Base-by-base conservation (phyloP, 495 filamentous ascomycete genomes). In the Hypoxylon trugodes region DNA sequence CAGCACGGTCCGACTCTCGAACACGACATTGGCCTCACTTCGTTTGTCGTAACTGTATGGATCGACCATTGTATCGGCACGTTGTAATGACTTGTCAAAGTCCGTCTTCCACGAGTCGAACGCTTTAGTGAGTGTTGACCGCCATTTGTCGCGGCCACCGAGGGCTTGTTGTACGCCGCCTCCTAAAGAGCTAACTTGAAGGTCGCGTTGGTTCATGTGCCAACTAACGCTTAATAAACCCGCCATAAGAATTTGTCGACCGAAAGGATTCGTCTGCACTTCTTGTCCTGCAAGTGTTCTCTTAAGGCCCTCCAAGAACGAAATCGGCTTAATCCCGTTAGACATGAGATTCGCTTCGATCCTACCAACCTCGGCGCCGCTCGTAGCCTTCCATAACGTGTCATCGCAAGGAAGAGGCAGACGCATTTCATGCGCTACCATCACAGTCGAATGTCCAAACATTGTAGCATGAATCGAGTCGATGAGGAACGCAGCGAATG, bases 391-490 rank as follows among this genome's bases (percentile, higher is more conserved):
- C 95, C 95, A 98, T 18, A 97, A 76, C 21, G 89, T 86, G 72
- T 98, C 95, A 65, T 98, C 95, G 70, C 95, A 98, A 9, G 95
- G 95, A 21, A 98, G 77, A 1, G 95, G 91, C 7, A 98, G 80
- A 18, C 91, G 87, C 81, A 98, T 91, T 76, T 98, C 95, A 72
- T 97, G 93, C 2, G 95, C 93, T 10, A 96, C 93, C 93, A 98
- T 96, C 25, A 95, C 93, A 2, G 92, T 94, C 13, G 93, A 93
- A 74, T 98, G 95, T 0, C 95, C 95, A 75, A 98, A 98, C 90
- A 98, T 97, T 36, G 92, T 97, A 2, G 94, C 93, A 76, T 98
- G 95, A 4, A 92, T 96, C 2, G 93, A 96, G 73, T 98, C 95
- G 49, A 97, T 87, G 18, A 98, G 88, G 73, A 97, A 98, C 1